Conservation (phyloP, 164 flowering plant genomes). For the Stephania japonica region DNA sequence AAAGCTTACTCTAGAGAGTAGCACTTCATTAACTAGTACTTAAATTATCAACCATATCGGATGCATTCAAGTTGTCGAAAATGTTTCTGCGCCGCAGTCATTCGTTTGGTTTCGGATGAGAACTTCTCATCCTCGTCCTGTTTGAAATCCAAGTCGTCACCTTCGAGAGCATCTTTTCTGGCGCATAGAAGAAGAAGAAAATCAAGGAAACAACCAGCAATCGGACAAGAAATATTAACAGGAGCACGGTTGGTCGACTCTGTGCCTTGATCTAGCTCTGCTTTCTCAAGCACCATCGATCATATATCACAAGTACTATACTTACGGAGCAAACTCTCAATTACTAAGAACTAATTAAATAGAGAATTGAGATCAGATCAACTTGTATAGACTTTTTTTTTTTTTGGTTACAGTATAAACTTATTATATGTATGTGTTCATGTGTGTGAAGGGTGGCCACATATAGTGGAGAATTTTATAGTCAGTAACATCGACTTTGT, state of each 20-base stretch:
- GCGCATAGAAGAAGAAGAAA: neutral
- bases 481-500: too few relatives aligned
- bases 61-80: neutral
- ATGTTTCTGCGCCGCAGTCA: neutral
- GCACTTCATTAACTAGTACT: too few relatives aligned
- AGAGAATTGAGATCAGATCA: too few relatives aligned
- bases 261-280: neutral
- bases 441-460: too few relatives aligned
- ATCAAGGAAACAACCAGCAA: neutral
- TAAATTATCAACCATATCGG: neutral
- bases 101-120: neutral
- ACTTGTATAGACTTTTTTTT: too few relatives aligned
- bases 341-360: too few relatives aligned
- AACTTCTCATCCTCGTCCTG: neutral
- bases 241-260: neutral
- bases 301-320: neutral
- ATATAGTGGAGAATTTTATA: too few relatives aligned
- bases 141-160: neutral
- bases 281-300: neutral
- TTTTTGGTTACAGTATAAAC: too few relatives aligned
- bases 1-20: too few relatives aligned
- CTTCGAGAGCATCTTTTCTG: neutral
- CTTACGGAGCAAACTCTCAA: neutral
- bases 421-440: too few relatives aligned
- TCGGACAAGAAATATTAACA: neutral